phyloP scores from a whole-genome alignment of 495 filamentous ascomycete genomes.

The Hyaloscypha finlandica region DNA sequence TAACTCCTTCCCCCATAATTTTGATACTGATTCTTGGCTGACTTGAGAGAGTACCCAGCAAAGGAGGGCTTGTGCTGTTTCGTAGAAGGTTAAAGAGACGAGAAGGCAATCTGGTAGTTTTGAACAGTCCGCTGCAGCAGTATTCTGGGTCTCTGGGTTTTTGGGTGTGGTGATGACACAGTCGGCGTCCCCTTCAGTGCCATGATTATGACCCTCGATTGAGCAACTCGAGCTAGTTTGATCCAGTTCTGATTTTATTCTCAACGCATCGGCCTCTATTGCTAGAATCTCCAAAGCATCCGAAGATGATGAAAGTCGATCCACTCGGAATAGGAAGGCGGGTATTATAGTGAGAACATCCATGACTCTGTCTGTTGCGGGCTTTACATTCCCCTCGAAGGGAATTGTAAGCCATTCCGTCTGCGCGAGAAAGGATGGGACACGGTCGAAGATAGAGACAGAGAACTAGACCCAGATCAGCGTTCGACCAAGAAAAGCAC shows the following conservation, averaged over 20 bases:
- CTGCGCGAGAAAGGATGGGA: slow-evolving; percentile 2
- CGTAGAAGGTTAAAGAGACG: neutral
- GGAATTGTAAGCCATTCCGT: slow-evolving; percentile 3
- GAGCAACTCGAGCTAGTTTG: too few species aligned
- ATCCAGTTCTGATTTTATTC: neutral
- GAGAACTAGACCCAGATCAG: neutral
- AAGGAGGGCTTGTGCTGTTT: neutral
- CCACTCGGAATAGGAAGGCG: neutral
- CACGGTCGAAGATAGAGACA: neutral
- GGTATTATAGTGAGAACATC: slow-evolving; percentile 8
- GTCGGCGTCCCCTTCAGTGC: neutral
- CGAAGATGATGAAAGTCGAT: neutral
- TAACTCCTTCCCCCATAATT: neutral
- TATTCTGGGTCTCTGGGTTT: neutral
- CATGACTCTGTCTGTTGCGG: neutral
- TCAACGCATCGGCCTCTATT: neutral
- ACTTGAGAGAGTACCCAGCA: neutral
- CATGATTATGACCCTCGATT: neutral
- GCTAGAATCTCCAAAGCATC: neutral
- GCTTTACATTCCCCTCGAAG: neutral
- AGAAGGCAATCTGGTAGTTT: neutral
- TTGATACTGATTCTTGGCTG: neutral
- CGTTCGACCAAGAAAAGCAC: neutral
- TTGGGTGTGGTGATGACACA: too few species aligned
- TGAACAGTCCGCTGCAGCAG: neutral